Evolutionary conservation across 345 rosid genomes (phyloP).

Genomic region (Murraya paniculata): DNA sequence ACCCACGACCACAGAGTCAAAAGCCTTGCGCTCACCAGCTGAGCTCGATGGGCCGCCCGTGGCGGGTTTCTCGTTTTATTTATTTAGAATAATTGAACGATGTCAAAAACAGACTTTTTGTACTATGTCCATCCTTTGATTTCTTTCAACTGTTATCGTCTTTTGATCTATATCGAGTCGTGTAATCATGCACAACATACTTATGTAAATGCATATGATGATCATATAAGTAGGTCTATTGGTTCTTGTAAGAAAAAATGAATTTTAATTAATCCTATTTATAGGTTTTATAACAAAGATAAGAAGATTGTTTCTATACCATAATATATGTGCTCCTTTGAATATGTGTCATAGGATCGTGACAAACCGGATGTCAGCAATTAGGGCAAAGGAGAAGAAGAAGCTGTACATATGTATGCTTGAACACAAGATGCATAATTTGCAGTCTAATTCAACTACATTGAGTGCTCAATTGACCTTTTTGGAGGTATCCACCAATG

Average conservation of each 20-base stretch:
- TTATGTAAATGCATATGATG: not conserved
- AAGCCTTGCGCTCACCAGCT: too few relatives aligned
- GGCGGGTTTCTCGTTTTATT: too few relatives aligned
- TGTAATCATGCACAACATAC: not conserved
- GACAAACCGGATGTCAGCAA: slow-evolving; percentile 20
- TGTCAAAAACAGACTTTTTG: not conserved
- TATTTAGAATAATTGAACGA: too few relatives aligned
- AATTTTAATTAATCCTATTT: not conserved
- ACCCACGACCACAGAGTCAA: too few relatives aligned
- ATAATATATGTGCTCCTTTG: not conserved
- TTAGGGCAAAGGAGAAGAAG: slow-evolving; percentile 28
- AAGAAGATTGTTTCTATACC: not conserved
- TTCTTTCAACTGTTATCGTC: not conserved
- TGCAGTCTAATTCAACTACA: not conserved
- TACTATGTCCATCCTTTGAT: too few relatives aligned
- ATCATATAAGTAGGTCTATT: not conserved
- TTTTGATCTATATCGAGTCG: not conserved
- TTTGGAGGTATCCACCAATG: slow-evolving; percentile 10
- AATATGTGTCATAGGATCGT: slow-evolving; percentile 16
- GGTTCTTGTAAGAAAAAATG: not conserved
- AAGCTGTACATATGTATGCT: slow-evolving; percentile 13
- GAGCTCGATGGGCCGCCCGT: too few relatives aligned
- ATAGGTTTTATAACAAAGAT: not conserved
- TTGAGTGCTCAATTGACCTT: not conserved
- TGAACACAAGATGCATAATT: not conserved